Conservation (phyloP, 441 rosid genomes). For the Pelargonium citronellum region DNA sequence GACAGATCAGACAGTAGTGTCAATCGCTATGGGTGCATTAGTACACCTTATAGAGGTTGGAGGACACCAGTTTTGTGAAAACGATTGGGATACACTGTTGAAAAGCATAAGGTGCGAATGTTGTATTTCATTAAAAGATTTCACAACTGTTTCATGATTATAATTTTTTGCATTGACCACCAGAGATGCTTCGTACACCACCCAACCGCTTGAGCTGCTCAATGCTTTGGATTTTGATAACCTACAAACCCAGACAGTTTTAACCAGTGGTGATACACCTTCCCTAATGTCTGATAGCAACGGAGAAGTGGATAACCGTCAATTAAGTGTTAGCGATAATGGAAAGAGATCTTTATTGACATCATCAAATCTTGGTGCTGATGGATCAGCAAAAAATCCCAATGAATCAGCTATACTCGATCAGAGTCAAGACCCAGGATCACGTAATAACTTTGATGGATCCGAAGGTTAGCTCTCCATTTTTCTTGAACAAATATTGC, state of each 20-base stretch:
- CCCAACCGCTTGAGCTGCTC: constrained; percentile 97
- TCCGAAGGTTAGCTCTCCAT: constrained; percentile 56
- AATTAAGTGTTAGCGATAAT: constrained; percentile 34
- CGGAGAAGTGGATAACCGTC: constrained; percentile 34
- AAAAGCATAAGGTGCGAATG: constrained; percentile 83
- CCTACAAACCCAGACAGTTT: constrained; percentile 33
- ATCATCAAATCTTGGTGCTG: constrained; percentile 37
- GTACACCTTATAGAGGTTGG: constrained; percentile 99
- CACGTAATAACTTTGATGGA: constrained; percentile 41
- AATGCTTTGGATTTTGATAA: constrained; percentile 68
- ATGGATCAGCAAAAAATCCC: constrained; percentile 26
- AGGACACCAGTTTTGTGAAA: constrained; percentile 94
- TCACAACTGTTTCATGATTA: constrained; percentile 16
- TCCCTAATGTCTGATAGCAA: constrained; percentile 9
- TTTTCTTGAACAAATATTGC: not conserved
- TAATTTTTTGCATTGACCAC: constrained; percentile 20
- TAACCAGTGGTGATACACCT: constrained; percentile 28
- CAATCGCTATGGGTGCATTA: constrained; percentile 91
- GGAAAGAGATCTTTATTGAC: constrained; percentile 37
- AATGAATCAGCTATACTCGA: constrained; percentile 24
- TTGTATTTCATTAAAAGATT: constrained; percentile 19
- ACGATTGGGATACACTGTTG: constrained; percentile 94
- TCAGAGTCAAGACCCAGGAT: constrained; percentile 33
- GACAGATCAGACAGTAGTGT: constrained; percentile 94
- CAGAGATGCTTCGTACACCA: constrained; percentile 98